Base-by-base conservation (phyloP, 2,329 filamentous ascomycete species). In the Alternaria triticimaculans region DNA sequence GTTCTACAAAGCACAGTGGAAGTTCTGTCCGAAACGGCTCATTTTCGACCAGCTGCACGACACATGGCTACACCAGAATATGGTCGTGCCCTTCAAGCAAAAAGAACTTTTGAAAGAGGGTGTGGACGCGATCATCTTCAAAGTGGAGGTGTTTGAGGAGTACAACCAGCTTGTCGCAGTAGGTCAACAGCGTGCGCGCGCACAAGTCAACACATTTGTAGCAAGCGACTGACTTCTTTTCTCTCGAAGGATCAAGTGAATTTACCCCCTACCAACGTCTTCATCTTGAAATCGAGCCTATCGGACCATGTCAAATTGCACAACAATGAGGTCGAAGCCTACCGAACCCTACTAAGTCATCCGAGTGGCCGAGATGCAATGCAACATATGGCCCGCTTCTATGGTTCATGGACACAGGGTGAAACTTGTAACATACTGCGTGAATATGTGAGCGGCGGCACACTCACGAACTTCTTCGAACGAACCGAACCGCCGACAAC, bases 401-500 rank as follows among this genome's bases (percentile, higher is more conserved):
- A 71, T 26, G 71, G 72, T 2, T 69, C 65, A 5, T 75, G 66
- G 62, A 44, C 10, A 18, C 66, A 74, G 10, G 54, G 57, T 0
- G 28, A 56, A 0, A 74, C 60, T 5, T 75, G 70, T 45, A 76
- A 80, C 26, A 73, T 82, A 5, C 62, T 82, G 3, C 67, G 82
- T 5, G 81, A 82, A 55, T 79, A 70, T 46, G 79, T 75, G 0
- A 71, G 79, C 15, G 46, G 67, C 11, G 72, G 65, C 2, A 80
- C 81, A 48, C 70, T 82, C 5, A 68, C 71, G 8, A 68, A 76
- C 3, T 76, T 71, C 41, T 78, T 80, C 37, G 8, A 57, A 2
- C 45, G 45, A 9, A 59, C 59, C 1, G 25, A 60, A 3, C 78
- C 78, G 4, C 80, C 80, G 0, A 63, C 64, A 0, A 50, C 65